Conservation (phyloP, 495 filamentous ascomycete genomes). For the Parmelia sp. region DNA sequence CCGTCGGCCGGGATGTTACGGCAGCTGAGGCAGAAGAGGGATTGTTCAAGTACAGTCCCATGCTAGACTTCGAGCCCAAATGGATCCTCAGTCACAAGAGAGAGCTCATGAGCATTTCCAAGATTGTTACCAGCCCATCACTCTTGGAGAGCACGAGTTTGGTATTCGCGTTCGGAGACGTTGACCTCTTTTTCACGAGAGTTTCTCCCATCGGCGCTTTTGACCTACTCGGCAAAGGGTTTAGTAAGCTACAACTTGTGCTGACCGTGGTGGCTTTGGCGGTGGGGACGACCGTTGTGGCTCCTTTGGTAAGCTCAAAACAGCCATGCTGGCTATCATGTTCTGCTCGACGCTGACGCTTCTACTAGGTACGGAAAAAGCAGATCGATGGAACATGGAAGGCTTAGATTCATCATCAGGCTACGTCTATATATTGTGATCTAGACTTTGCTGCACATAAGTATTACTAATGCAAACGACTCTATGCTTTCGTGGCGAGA, state of each 20-base stretch:
- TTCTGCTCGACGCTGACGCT: constrained; percentile 4
- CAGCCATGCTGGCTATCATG: constrained; percentile 2
- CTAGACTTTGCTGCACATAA: not conserved
- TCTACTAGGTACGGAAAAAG: constrained; percentile 26
- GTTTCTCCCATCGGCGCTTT: constrained; percentile 80
- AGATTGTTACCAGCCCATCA: constrained; percentile 66
- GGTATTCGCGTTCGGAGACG: constrained; percentile 74
- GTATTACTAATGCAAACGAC: not conserved
- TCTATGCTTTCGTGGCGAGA: not conserved
- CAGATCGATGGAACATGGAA: constrained; percentile 28
- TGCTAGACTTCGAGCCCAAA: constrained; percentile 77
- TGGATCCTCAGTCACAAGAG: constrained; percentile 75
- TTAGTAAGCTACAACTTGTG: constrained; percentile 80
- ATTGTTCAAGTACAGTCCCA: constrained; percentile 64
- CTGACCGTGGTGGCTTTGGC: constrained; percentile 72
- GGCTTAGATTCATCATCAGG: constrained; percentile 10
- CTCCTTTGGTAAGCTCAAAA: constrained; percentile 66
- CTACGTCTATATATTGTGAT: not conserved
- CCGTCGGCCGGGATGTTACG: constrained; percentile 76
- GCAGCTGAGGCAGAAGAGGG: constrained; percentile 77
- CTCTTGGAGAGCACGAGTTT: constrained; percentile 89
- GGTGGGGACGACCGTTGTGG: constrained; percentile 65
- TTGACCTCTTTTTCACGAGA: constrained; percentile 81
- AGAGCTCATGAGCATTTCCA: constrained; percentile 68
- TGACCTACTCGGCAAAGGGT: constrained; percentile 87